Conservation (phyloP, 2,329 filamentous ascomycete species). For the Orbilia brochopaga region DNA sequence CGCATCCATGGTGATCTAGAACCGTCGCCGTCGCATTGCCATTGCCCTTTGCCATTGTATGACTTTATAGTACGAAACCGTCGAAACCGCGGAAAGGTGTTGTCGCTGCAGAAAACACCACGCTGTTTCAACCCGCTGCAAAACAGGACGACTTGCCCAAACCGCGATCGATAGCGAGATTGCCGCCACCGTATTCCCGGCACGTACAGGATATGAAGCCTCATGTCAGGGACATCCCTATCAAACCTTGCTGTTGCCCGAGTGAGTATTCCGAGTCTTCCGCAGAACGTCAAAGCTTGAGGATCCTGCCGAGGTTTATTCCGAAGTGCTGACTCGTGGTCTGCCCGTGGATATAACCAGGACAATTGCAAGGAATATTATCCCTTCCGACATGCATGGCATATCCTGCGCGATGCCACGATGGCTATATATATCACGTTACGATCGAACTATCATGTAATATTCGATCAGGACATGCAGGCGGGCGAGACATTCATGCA, state of each 20-base stretch:
- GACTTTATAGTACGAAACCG: background rate
- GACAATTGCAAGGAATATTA: too few relatives aligned
- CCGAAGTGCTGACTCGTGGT: too few relatives aligned
- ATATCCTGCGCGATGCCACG: too few relatives aligned
- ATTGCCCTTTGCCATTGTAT: too few relatives aligned
- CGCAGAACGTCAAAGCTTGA: background rate
- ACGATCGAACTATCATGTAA: too few relatives aligned
- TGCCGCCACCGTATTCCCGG: background rate
- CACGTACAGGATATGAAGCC: background rate
- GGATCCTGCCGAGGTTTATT: conserved; percentile 3
- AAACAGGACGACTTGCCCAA: conserved; percentile 31
- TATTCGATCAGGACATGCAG: too few relatives aligned
- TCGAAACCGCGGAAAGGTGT: background rate
- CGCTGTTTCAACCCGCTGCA: conserved; percentile 16
- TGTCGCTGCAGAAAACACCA: conserved; percentile 25
- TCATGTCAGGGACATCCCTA: background rate
- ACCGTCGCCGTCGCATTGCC: too few relatives aligned
- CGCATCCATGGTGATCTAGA: too few relatives aligned
- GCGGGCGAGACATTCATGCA: too few relatives aligned
- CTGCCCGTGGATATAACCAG: background rate
- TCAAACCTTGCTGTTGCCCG: background rate
- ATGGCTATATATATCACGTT: too few relatives aligned
- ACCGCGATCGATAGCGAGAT: conserved; percentile 25
- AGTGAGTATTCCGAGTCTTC: background rate
- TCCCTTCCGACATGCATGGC: too few relatives aligned